These are phyloP conservation scores for Raddia distichophylla DNA, from an alignment of 176 grass and related monocot species.

Conservation along the genomic window DNA sequence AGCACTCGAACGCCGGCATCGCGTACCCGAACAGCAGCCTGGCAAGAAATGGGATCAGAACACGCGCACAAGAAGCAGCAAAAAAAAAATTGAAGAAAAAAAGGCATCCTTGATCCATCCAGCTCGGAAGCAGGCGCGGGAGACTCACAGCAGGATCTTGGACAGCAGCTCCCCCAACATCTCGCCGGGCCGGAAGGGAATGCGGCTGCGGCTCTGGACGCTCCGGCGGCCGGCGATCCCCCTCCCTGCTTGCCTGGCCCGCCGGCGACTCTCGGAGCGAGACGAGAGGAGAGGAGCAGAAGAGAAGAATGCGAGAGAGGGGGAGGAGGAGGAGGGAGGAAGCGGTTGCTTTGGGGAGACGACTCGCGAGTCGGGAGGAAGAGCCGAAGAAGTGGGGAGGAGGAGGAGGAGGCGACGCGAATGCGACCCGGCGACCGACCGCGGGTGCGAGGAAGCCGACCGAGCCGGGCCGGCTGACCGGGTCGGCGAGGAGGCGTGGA, in stretches of 20 bases:
- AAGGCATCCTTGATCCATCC: not conserved
- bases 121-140: too few relatives aligned
- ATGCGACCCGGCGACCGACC: too few relatives aligned
- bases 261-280: too few relatives aligned
- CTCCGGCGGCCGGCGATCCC: not conserved
- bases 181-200: slow-evolving; percentile 32
- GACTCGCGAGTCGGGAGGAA: not conserved
- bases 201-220: not conserved
- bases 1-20: slow-evolving; percentile 90
- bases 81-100: too few relatives aligned
- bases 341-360: slow-evolving; percentile 47
- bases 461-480: too few relatives aligned
- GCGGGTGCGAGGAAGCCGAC: too few relatives aligned
- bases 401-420: too few relatives aligned
- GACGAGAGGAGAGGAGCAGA: not conserved
- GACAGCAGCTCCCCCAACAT: slow-evolving; percentile 66
- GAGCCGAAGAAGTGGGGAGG: not conserved
- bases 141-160: slow-evolving; percentile 59
- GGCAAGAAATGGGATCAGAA: not conserved
- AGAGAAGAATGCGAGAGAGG: not conserved
- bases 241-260: too few relatives aligned
- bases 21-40: slow-evolving; percentile 90
- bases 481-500: too few relatives aligned
- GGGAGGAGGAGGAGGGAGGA: not conserved
- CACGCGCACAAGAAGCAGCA: not conserved